phyloP scores from a whole-genome alignment of 495 filamentous ascomycete genomes.

The Penicillium samsonianum region DNA sequence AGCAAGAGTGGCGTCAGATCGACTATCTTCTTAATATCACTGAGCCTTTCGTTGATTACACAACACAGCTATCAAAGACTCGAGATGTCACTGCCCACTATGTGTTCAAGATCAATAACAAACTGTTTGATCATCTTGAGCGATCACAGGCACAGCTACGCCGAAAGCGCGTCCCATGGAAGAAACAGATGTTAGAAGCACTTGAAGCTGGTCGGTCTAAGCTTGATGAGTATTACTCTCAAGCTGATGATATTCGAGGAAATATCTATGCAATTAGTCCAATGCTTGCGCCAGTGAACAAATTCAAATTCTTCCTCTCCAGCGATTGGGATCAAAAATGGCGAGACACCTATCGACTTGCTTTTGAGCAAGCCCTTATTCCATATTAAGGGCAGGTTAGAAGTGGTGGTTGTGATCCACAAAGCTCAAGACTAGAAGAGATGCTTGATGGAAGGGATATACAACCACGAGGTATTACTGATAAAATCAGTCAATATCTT shows the following conservation, averaged over 20 bases:
- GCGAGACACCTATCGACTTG: too few relatives aligned
- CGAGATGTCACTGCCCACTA: conserved; percentile 13
- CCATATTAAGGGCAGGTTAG: too few relatives aligned
- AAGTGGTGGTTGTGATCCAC: too few relatives aligned
- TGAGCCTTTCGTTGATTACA: conserved; percentile 20
- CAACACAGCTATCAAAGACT: conserved; percentile 17
- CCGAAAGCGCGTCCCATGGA: not conserved
- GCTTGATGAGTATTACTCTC: conserved; percentile 11
- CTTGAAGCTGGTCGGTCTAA: conserved; percentile 4
- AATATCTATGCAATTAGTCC: conserved; percentile 12
- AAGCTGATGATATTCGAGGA: conserved; percentile 2
- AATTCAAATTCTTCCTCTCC: conserved; percentile 12
- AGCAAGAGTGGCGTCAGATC: conserved; percentile 23
- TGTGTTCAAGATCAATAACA: conserved; percentile 22
- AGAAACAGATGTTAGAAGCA: not conserved
- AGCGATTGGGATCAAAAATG: too few relatives aligned
- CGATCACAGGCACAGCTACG: not conserved
- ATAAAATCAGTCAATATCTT: too few relatives aligned
- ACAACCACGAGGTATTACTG: too few relatives aligned
- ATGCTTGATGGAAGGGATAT: too few relatives aligned
- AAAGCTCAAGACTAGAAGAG: too few relatives aligned
- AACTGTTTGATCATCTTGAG: conserved; percentile 15
- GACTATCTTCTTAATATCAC: conserved; percentile 24
- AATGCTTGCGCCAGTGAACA: conserved; percentile 6
- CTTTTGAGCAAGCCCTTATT: too few relatives aligned